phyloP scores from a whole-genome alignment of 805 yeast genomes.

The Candida oleophila region DNA sequence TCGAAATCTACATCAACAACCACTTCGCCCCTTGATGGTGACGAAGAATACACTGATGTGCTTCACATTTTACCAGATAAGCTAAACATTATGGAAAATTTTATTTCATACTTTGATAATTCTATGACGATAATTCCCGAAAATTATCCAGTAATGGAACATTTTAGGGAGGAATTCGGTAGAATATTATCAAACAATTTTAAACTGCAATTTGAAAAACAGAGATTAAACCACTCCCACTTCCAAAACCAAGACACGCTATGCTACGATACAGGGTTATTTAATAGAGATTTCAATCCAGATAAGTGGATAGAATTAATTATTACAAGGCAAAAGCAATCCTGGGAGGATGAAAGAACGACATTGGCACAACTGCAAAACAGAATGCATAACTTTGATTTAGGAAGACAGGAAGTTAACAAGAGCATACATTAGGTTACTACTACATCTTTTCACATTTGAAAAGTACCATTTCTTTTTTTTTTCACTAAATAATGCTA shows the following conservation, averaged over 20 bases:
- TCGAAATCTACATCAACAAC: background rate
- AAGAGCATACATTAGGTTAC: slow-evolving; percentile 6
- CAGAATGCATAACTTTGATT: slow-evolving; percentile 14
- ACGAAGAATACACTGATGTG: slow-evolving; percentile 10
- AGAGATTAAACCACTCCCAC: slow-evolving; percentile 7
- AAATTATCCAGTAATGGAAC: slow-evolving; percentile 6
- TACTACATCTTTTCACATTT: background rate
- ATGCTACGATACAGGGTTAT: slow-evolving; percentile 21
- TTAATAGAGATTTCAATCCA: slow-evolving; percentile 28
- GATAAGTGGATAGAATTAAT: slow-evolving; percentile 9
- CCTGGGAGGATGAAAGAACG: slow-evolving; percentile 10
- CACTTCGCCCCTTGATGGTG: background rate
- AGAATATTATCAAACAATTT: background rate
- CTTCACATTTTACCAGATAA: slow-evolving; percentile 18
- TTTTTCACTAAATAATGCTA: too few species aligned
- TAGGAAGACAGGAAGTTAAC: slow-evolving; percentile 10
- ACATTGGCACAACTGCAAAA: slow-evolving; percentile 12
- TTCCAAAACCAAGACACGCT: slow-evolving; percentile 1
- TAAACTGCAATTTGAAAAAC: background rate
- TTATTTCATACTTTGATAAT: slow-evolving; percentile 5
- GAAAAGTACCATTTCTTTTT: too few species aligned
- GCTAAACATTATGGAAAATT: slow-evolving; percentile 11
- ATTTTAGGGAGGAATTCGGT: slow-evolving; percentile 3
- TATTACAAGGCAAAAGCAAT: slow-evolving; percentile 6
- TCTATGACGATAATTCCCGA: slow-evolving; percentile 2